Evolutionary conservation across 2,329 filamentous ascomycete genomes (phyloP).

Genomic region (Diatrype stigma): DNA sequence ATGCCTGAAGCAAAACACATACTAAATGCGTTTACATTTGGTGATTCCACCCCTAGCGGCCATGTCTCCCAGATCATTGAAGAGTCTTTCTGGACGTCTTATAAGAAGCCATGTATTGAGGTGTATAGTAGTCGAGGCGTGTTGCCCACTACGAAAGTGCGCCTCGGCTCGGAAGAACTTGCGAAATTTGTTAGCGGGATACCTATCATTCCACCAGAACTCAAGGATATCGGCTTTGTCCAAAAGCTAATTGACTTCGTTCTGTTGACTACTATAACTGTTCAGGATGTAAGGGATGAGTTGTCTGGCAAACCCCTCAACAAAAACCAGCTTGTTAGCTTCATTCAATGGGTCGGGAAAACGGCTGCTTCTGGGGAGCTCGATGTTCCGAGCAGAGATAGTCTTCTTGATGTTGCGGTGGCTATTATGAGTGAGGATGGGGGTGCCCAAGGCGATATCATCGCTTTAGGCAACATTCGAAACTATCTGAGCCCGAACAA

Average conservation of each 20-base stretch:
- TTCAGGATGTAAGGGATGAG: slow-evolving; percentile 79
- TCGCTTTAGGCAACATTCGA: slow-evolving; percentile 71
- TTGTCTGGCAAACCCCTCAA: slow-evolving; percentile 77
- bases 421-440: slow-evolving; percentile 59
- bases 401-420: slow-evolving; percentile 76
- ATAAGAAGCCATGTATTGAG: slow-evolving; percentile 76
- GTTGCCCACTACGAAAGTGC: slow-evolving; percentile 76
- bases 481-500: slow-evolving; percentile 72
- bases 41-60: slow-evolving; percentile 82
- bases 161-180: slow-evolving; percentile 65
- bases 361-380: slow-evolving; percentile 70
- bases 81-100: slow-evolving; percentile 94
- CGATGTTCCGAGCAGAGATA: slow-evolving; percentile 61
- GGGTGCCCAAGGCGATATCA: slow-evolving; percentile 61
- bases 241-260: slow-evolving; percentile 78
- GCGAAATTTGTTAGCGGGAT: slow-evolving; percentile 80
- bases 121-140: slow-evolving; percentile 86
- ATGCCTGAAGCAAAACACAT: slow-evolving; percentile 78
- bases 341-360: slow-evolving; percentile 77
- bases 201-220: slow-evolving; percentile 73
- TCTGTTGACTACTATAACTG: slow-evolving; percentile 80
- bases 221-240: slow-evolving; percentile 73
- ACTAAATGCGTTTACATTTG: slow-evolving; percentile 82
- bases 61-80: slow-evolving; percentile 84
- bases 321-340: slow-evolving; percentile 72